Evolutionary conservation across 805 yeast species (phyloP).

Genomic region (Candida xyloterini): DNA sequence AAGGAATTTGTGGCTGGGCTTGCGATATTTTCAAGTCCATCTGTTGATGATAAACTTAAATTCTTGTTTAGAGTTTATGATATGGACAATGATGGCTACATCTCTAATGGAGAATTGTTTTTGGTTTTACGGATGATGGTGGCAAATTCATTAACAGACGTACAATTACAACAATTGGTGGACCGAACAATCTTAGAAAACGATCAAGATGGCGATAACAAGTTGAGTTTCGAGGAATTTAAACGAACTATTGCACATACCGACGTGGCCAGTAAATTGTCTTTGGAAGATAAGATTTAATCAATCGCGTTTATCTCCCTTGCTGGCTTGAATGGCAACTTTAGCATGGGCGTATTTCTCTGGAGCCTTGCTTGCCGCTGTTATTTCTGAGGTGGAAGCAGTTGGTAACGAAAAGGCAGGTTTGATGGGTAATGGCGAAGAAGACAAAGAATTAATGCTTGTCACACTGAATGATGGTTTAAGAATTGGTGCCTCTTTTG

Average conservation of each 20-base stretch:
- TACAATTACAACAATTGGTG: conserved; percentile 92
- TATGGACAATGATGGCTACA: conserved; percentile 90
- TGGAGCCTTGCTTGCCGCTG: conserved; percentile 10
- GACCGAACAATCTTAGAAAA: conserved; percentile 95
- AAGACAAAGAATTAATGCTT: conserved; percentile 5
- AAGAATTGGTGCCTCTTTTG: neutral
- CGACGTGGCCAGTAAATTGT: conserved; percentile 31
- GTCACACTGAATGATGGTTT: conserved; percentile 1
- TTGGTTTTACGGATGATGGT: conserved; percentile 96
- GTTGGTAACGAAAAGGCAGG: conserved; percentile 21
- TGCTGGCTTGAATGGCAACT: conserved; percentile 21
- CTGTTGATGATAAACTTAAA: conserved; percentile 72
- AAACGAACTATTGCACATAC: conserved; percentile 56
- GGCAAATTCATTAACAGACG: conserved; percentile 81
- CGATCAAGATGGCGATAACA: conserved; percentile 84
- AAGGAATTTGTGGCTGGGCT: conserved; percentile 74
- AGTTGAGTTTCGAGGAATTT: conserved; percentile 83
- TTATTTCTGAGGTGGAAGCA: conserved; percentile 15
- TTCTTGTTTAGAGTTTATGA: conserved; percentile 95
- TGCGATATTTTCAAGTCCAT: conserved; percentile 83
- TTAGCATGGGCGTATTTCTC: conserved; percentile 20
- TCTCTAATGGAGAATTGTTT: conserved; percentile 92
- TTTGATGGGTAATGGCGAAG: conserved; percentile 20
- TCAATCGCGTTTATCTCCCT: conserved; percentile 31
- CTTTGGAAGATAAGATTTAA: conserved; percentile 29